phyloP scores from a whole-genome alignment of 1,284 basidiomycete species.

The Porogramme epimiltina region DNA sequence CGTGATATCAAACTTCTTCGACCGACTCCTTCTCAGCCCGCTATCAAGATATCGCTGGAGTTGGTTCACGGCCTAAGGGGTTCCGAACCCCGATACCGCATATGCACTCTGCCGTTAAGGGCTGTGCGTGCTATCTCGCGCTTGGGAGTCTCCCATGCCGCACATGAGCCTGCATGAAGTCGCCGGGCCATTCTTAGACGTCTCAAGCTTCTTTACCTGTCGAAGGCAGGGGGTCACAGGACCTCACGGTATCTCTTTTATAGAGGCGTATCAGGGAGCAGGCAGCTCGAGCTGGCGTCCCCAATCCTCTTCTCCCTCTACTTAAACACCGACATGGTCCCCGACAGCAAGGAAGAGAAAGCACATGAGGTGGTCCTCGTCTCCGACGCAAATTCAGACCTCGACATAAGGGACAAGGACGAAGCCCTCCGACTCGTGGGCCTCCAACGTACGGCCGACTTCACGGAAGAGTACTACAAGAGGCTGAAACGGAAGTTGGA shows the following conservation, averaged over 20 bases:
- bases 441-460: conserved; percentile 48
- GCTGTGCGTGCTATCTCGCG: too few relatives aligned
- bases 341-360: conserved; percentile 15
- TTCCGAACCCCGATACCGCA: too few relatives aligned
- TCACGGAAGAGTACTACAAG: conserved; percentile 61
- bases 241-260: background rate
- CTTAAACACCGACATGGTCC: background rate
- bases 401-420: conserved; percentile 49
- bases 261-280: background rate
- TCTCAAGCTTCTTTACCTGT: too few relatives aligned
- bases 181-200: too few relatives aligned
- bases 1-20: too few relatives aligned
- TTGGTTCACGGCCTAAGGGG: too few relatives aligned
- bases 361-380: conserved; percentile 7
- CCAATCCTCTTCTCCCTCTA: background rate
- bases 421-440: conserved; percentile 63
- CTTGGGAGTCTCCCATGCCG: too few relatives aligned
- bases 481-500: conserved; percentile 62
- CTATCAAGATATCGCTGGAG: too few relatives aligned
- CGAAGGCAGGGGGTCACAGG: background rate
- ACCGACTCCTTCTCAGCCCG: too few relatives aligned
- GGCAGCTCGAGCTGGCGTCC: background rate
- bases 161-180: too few relatives aligned
- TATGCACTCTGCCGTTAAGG: too few relatives aligned
- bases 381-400: conserved; percentile 18